Evolutionary conservation across 2,329 filamentous ascomycete species (phyloP), one percentile per base, ranked within the genome.

Genomic region (Drechslerella dactyloides): DNA sequence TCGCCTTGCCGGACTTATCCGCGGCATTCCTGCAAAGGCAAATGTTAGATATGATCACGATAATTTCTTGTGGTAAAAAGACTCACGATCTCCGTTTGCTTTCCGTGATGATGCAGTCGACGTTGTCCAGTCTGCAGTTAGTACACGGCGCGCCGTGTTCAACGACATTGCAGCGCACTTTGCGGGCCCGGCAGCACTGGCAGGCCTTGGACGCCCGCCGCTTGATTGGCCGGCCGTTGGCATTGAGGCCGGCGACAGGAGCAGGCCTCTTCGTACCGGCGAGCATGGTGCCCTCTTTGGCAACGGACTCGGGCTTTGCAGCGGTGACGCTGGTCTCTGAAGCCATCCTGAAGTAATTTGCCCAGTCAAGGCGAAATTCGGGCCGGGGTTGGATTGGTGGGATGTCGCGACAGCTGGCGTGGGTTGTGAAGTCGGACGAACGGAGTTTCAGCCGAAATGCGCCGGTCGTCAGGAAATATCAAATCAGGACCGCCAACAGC

Each of bases 161-260:
- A 69, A 94, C 91, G 64, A 96, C 92, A 82, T 97, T 93, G 82
- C 93, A 97, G 65, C 93, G 87, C 46, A 97, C 93, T 80, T 97
- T 97, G 78, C 93, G 87, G 65, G 90, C 88, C 77, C 93, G 86
- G 81, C 93, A 96, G 76, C 89, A 91, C 74, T 91, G 90, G 79
- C 93, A 97, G 17, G 93, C 93, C 76, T 93, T 90, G 8, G 92
- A 91, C n/a, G 93, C 92, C 78, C 93, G 86, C 77, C 92, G 85
- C 81, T 96, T 97, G 59, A 88, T 86, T 60, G 85, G 85, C 68
- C 84, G 82, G 79, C 63, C 81, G 80, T 66, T 69, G 73, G 81
- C 81, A 60, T 84, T 81, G 50, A 87, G 79, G 27, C 85, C 85
- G 24, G 85, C 85, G 65, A 82, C 80, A 44, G 83, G 82, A 48